phyloP scores from a whole-genome alignment of 2,329 filamentous ascomycete species.

The Penicillium janthinellum region DNA sequence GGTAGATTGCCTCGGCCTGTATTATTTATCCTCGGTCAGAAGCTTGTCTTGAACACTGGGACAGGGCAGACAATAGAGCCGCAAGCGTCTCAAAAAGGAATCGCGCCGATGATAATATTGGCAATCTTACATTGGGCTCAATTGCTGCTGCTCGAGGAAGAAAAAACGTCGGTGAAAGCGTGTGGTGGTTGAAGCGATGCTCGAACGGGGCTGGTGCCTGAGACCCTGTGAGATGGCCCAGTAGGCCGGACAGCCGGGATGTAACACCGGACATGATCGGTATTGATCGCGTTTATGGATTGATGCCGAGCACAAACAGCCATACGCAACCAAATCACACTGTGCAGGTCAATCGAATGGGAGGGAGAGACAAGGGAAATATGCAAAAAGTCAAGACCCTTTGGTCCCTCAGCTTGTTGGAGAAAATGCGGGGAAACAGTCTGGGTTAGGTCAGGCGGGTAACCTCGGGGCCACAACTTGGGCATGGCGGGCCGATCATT shows the following conservation, averaged over 20 bases:
- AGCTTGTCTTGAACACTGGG: not conserved
- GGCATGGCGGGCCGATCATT: not conserved
- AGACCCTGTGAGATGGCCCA: slow-evolving; percentile 29
- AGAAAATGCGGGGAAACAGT: slow-evolving; percentile 7
- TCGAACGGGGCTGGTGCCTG: slow-evolving; percentile 24
- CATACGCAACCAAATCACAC: not conserved
- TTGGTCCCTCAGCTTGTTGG: slow-evolving; percentile 1
- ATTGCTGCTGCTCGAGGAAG: slow-evolving; percentile 82
- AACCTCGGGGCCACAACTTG: not conserved
- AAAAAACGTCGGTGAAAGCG: slow-evolving; percentile 84
- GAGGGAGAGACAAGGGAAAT: not conserved
- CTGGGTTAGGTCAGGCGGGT: slow-evolving; percentile 4
- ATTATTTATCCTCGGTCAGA: slow-evolving; percentile 1
- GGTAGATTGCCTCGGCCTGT: slow-evolving; percentile 77
- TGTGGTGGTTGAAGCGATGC: slow-evolving; percentile 49
- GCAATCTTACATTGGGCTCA: slow-evolving; percentile 67
- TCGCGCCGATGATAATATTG: not conserved
- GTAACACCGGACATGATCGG: slow-evolving; percentile 28
- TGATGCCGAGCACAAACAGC: not conserved
- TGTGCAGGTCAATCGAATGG: not conserved
- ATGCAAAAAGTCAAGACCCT: not conserved
- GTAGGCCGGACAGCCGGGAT: slow-evolving; percentile 33
- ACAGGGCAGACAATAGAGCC: not conserved
- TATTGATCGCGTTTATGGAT: not conserved
- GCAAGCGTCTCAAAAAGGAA: not conserved